These are phyloP conservation scores for Mucor velutinosus DNA, from an alignment of 371 early-diverging fungal genomes.

Conservation along the genomic window DNA sequence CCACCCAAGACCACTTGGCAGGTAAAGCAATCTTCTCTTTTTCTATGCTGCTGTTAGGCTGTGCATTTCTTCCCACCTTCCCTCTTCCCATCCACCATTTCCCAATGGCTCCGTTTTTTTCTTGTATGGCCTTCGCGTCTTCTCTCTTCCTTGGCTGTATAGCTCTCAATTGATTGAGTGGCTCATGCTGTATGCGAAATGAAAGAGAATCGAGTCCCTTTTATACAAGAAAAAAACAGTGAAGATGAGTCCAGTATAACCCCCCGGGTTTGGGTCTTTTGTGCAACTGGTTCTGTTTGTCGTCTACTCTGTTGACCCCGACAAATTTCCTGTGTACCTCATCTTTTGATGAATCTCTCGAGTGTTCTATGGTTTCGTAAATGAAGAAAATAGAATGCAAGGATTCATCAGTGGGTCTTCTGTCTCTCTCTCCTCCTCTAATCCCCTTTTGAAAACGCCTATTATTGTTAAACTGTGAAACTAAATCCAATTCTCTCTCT, in stretches of 20 bases:
- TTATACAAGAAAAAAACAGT: constrained; percentile 4
- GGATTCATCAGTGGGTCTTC: not conserved
- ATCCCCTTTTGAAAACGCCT: constrained; percentile 3
- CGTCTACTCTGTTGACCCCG: constrained; percentile 22
- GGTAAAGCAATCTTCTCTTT: constrained; percentile 54
- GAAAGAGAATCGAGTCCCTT: not conserved
- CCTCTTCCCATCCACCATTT: constrained; percentile 3
- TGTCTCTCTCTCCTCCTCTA: constrained; percentile 3
- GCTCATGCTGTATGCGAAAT: not conserved
- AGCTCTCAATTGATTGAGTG: not conserved
- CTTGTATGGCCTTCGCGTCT: not conserved
- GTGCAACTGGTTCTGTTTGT: constrained; percentile 23
- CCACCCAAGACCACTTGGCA: constrained; percentile 75
- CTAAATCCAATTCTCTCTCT: constrained; percentile 11
- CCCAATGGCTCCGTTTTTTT: constrained; percentile 1
- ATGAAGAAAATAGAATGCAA: not conserved
- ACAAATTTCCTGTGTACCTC: constrained; percentile 11
- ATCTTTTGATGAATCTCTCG: not conserved
- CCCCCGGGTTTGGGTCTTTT: constrained; percentile 22
- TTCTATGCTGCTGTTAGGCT: constrained; percentile 24
- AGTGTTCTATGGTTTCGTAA: not conserved
- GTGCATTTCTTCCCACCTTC: constrained; percentile 11
- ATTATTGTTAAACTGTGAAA: constrained; percentile 5
- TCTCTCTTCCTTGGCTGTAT: not conserved
- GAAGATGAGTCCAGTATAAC: not conserved